Percentiles rank a stretch among this genome's conserved stretches.
These are phyloP conservation scores for Microcyclospora tardicrescens DNA, from an alignment of 2,329 filamentous ascomycete genomes.

Conservation along the genomic window DNA sequence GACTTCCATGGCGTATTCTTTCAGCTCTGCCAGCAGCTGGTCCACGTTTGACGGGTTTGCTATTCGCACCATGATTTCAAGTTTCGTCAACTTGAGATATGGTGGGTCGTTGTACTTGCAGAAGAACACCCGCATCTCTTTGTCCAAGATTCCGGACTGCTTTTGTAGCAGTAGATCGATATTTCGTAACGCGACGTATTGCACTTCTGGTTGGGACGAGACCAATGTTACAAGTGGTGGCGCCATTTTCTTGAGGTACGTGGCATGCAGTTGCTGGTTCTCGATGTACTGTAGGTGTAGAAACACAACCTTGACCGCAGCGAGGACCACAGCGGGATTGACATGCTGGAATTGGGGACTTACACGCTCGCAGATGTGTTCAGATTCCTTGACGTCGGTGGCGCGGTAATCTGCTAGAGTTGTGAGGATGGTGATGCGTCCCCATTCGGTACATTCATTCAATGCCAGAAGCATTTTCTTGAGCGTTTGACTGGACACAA, in stretches of 20 bases:
- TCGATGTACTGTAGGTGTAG: constrained; percentile 76
- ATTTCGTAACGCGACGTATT: constrained; percentile 91
- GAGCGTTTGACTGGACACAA: constrained; percentile 67
- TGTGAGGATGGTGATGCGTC: constrained; percentile 80
- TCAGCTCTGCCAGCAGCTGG: constrained; percentile 83
- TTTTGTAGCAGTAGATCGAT: constrained; percentile 93
- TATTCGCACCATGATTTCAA: constrained; percentile 99
- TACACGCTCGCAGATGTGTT: constrained; percentile 95
- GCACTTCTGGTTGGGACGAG: constrained; percentile 89
- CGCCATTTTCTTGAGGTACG: constrained; percentile 97
- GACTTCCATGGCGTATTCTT: constrained; percentile 94
- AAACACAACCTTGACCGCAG: constrained; percentile 97
- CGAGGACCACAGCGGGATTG: constrained; percentile 89
- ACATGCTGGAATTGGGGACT: constrained; percentile 96
- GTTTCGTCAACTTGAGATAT: constrained; percentile 93
- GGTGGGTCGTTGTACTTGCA: constrained; percentile 99
- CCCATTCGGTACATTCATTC: constrained; percentile 98
- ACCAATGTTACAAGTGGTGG: constrained; percentile 91
- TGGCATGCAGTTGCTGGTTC: constrained; percentile 62
- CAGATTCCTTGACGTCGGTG: constrained; percentile 82
- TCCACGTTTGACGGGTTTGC: constrained; percentile 95
- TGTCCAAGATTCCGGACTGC: constrained; percentile 90
- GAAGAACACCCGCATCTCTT: constrained; percentile 96
- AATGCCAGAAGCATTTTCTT: constrained; percentile 95
- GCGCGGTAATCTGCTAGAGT: constrained; percentile 82